Evolutionary conservation across 2,329 filamentous ascomycete species (phyloP).

Genomic region (Pseudocercospora fijiensis): DNA sequence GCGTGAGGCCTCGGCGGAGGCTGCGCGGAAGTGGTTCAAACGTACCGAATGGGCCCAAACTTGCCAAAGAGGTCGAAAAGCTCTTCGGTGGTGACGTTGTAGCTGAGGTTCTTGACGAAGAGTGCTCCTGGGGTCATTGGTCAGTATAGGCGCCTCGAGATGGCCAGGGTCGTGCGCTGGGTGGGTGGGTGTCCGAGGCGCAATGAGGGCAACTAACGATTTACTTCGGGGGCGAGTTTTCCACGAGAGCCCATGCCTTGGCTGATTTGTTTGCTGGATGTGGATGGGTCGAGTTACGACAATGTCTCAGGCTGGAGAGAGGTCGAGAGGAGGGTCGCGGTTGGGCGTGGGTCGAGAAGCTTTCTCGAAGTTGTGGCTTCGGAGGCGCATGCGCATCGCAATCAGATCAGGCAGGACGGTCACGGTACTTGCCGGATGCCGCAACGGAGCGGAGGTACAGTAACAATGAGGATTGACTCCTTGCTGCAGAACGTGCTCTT

Average conservation of each 20-base stretch:
- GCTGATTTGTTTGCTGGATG: constrained; percentile 10
- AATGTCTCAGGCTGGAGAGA: not conserved
- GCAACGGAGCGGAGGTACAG: not conserved
- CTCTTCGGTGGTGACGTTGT: constrained; percentile 97
- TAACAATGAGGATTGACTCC: not conserved
- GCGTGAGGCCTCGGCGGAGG: not conserved
- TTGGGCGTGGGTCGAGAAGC: constrained; percentile 4
- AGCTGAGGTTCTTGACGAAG: constrained; percentile 99
- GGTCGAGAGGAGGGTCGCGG: not conserved
- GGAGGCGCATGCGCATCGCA: not conserved
- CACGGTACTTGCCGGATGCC: not conserved
- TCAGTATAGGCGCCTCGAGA: constrained; percentile 12
- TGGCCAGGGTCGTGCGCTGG: constrained; percentile 6
- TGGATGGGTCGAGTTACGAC: constrained; percentile 1
- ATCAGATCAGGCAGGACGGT: not conserved
- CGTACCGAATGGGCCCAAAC: constrained; percentile 91
- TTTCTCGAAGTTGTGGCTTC: not conserved
- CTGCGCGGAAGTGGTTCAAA: constrained; percentile 27
- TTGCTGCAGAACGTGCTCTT: not conserved
- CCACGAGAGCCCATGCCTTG: constrained; percentile 83
- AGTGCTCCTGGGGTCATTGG: constrained; percentile 69
- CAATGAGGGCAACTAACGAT: constrained; percentile 54
- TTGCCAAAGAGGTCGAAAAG: constrained; percentile 98
- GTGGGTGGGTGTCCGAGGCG: not conserved
- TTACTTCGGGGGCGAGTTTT: constrained; percentile 99